Percentiles rank a stretch among this genome's conserved stretches.
phyloP scores from a whole-genome alignment of 176 grass and related monocot genomes.

The Panicum miliaceum region DNA sequence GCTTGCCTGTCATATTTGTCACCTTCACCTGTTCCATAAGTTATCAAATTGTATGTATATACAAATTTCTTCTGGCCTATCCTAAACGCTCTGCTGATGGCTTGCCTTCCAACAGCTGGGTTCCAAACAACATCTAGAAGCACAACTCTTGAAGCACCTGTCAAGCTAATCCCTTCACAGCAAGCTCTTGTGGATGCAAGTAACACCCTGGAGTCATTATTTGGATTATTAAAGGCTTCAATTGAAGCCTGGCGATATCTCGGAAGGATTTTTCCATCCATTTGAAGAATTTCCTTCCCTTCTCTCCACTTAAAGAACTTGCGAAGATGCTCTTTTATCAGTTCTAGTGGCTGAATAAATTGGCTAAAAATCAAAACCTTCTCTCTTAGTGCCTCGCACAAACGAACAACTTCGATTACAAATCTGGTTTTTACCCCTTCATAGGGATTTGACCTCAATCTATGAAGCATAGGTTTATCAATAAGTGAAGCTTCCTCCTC shows the following conservation, averaged over 20 bases:
- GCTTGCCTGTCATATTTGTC: conserved; percentile 92
- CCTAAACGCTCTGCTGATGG: conserved; percentile 85
- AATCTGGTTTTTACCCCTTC: conserved; percentile 94
- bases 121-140: conserved; percentile 97
- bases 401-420: conserved; percentile 78
- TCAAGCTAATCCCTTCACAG: conserved; percentile 93
- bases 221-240: conserved; percentile 81
- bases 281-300: conserved; percentile 83
- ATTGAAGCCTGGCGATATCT: conserved; percentile 74
- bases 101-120: conserved; percentile 83
- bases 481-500: conserved; percentile 66
- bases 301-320: conserved; percentile 78
- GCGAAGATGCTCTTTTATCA: conserved; percentile 75
- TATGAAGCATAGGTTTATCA: conserved; percentile 60
- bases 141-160: conserved; percentile 92
- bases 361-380: conserved; percentile 96
- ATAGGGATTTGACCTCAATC: conserved; percentile 62
- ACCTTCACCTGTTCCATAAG: conserved; percentile 83
- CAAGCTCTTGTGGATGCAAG: conserved; percentile 96
- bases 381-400: conserved; percentile 72
- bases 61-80: conserved; percentile 89
- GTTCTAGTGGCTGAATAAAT: conserved; percentile 73
- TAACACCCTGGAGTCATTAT: conserved; percentile 73
- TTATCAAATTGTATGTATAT: conserved; percentile 93
- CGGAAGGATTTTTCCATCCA: conserved; percentile 78